Evolutionary conservation across 495 filamentous ascomycete genomes (phyloP), one percentile per base, ranked within the genome.

Genomic region (Coniosporium apollinis): DNA sequence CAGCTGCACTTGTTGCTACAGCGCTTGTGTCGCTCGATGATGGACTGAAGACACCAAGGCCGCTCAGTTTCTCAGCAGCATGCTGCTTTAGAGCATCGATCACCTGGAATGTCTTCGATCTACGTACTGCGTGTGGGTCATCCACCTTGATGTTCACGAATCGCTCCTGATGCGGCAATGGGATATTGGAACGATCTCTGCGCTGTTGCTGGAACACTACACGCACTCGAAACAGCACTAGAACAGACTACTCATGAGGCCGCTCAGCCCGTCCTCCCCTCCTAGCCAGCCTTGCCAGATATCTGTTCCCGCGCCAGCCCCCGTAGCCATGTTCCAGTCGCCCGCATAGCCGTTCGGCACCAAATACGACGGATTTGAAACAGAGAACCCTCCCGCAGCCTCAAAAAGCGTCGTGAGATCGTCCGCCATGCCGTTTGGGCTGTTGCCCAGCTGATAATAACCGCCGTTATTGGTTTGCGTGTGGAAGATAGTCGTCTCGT

Each of bases 381-480:
- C 65, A 8, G 58, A 54, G 41, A 66, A 69, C 5, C 65, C 67
- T 2, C 74, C 70, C n/a, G 72, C 75, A 26, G 73, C 74, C 44
- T 82, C 76, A 40, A 82, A 82, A 16, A 81, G 48, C 49, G 65
- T 71, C 4, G 74, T 79, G 32, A 82, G 70, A 43, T 72, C 76
- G 31, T 65, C 74, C 7, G 67, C 73, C 28, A 70, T 62, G 22
- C 67, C 60, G 15, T 58, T 55, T 2, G 57, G 55, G 22, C 51
- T 60, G 18, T 30, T 19, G 34, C 17, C 39, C 19, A 40, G 34
- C 17, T 22, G 22, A 32, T 37, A 19, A 30, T 45, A 29, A 4
- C 47, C 37, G 25, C 42, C 42, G 30, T 47, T 55, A 5, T 45
- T 37, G n/a, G n/a, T n/a, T n/a, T n/a, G n/a, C n/a, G n/a, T n/a